Evolutionary conservation across 306 rosid species (phyloP).

Genomic region (Dicorynia guianensis): DNA sequence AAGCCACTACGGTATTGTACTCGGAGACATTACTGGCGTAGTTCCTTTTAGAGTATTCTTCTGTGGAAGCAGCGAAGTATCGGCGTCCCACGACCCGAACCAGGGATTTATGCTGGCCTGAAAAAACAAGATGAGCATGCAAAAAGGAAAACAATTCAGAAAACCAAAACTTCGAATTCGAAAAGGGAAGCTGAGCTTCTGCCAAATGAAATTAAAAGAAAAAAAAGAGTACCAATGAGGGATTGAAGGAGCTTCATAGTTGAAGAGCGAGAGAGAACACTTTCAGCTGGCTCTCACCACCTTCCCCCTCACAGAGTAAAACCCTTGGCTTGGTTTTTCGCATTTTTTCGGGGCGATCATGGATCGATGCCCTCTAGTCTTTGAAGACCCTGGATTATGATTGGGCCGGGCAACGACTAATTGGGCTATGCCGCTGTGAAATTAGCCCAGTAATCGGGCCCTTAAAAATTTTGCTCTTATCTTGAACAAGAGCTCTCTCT

Average conservation of each 20-base stretch:
- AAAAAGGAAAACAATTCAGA: constrained; percentile 2
- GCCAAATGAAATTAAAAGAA: background rate
- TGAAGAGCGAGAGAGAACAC: constrained; percentile 18
- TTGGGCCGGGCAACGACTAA: too few species aligned
- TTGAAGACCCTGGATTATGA: too few species aligned
- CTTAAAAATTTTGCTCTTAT: background rate
- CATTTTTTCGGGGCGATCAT: too few species aligned
- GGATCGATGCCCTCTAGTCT: too few species aligned
- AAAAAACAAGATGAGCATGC: constrained; percentile 22
- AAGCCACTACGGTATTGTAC: constrained; percentile 79
- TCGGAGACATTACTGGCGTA: constrained; percentile 81
- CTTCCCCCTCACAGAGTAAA: background rate
- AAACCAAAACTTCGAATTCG: background rate
- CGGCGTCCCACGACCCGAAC: constrained; percentile 60
- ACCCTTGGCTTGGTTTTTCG: constrained; percentile 38
- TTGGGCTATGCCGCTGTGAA: background rate
- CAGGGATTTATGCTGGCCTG: constrained; percentile 56
- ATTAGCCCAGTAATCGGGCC: background rate
- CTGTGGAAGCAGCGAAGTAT: constrained; percentile 57
- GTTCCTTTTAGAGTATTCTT: constrained; percentile 69
- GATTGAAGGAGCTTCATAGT: constrained; percentile 74
- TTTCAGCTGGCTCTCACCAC: background rate
- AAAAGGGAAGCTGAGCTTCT: background rate
- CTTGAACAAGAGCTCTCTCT: too few species aligned
- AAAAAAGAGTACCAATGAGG: constrained; percentile 48